Evolutionary conservation across 139 green algal species (phyloP), one percentile per base, ranked within the genome.

Genomic region (Yamagishiella unicocca): DNA sequence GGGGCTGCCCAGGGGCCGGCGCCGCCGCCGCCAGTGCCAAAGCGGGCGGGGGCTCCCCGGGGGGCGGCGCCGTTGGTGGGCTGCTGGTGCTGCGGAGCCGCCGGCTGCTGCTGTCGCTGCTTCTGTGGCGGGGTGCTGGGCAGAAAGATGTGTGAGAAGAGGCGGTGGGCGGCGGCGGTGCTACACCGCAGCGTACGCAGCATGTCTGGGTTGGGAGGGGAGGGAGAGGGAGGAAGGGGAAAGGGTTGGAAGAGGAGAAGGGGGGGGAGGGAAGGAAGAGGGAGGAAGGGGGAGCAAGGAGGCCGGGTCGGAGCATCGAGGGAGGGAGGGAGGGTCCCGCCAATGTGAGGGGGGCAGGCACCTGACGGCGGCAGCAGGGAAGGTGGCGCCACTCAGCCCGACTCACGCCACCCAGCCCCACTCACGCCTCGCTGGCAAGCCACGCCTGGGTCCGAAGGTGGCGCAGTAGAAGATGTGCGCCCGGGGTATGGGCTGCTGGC

Each of bases 381-480:
- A n/a, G n/a, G n/a, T n/a, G n/a, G n/a, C n/a, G n/a, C 50, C 50
- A 17, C 50, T 58, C 50, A 25, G 14, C 17, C 50, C 17, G 50
- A 12, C 43, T 27, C 72, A 64, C 21, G 55, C 40, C 9, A 38
- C 50, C 53, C 0, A 10, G 17, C 43, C 46, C 3, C 46, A 81
- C 94, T 86, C 83, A 97, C 94, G 92, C 40, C 88, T 80, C n/a
- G 80, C 72, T 9, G 92, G 91, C 46, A 97, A 83, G 0, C 95
- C 95, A 2, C 91, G 83, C 40, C 81, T 67, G 0, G 31, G 40
- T 38, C 81, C 55, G 84, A 95, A 97, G 24, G 93, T 95, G 38
- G 90, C 50, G 42, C 90, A 94, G 78, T 97, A 95, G 76, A 96
- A 95, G 19, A 96, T 91, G 67, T 64, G 22, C 1, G 29, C 31